Conservation (phyloP, 106 monocot genomes). For the Hemerocallis citrina region DNA sequence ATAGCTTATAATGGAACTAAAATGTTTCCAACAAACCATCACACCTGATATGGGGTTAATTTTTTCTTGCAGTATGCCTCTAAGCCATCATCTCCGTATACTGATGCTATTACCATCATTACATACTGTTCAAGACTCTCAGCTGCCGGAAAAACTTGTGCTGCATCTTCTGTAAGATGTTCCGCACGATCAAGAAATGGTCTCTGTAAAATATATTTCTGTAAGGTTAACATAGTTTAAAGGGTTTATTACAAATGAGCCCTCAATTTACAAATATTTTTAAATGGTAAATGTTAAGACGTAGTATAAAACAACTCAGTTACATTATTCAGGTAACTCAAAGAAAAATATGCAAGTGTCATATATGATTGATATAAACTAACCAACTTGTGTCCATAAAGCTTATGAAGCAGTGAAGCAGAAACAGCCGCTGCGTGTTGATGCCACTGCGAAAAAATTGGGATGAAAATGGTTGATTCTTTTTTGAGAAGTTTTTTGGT, state of each 20-base stretch:
- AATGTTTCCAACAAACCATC: not conserved
- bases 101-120: slow-evolving; percentile 66
- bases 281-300: not conserved
- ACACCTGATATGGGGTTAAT: slow-evolving; percentile 63
- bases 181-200: slow-evolving; percentile 94
- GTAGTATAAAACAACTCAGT: not conserved
- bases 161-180: slow-evolving; percentile 92
- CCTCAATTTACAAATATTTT: no score
- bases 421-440: slow-evolving; percentile 70
- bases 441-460: slow-evolving; percentile 67
- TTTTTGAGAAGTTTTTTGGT: slow-evolving; percentile 76
- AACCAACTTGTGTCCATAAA: slow-evolving; percentile 90
- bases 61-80: slow-evolving; percentile 62
- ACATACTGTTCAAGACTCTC: slow-evolving; percentile 79
- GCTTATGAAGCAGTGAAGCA: slow-evolving; percentile 80
- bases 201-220: slow-evolving; percentile 47
- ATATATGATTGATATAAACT: slow-evolving; percentile 4
- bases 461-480: slow-evolving; percentile 62
- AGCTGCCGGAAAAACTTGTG: slow-evolving; percentile 83
- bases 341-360: not conserved
- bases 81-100: slow-evolving; percentile 59
- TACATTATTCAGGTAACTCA: not conserved
- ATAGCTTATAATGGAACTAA: no score
- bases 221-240: not conserved
- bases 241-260: not conserved